These are phyloP conservation scores for Papiliotrema laurentii DNA, from an alignment of 1,284 basidiomycete species.

Conservation along the genomic window DNA sequence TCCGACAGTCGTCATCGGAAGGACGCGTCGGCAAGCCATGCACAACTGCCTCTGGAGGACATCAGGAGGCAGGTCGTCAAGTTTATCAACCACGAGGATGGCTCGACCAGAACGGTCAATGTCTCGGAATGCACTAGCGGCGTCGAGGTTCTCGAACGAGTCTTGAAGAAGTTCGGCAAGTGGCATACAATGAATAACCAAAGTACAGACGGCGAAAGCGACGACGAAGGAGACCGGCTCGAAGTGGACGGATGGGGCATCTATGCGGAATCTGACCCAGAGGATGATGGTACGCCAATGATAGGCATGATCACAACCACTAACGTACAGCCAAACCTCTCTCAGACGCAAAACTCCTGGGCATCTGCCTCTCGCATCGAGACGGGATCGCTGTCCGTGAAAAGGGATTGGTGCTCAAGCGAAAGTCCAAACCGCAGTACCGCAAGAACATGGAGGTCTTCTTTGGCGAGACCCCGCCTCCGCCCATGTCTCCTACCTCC, in stretches of 20 bases:
- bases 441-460: constrained; percentile 55
- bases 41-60: constrained; percentile 62
- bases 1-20: no score
- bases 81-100: constrained; percentile 73
- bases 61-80: constrained; percentile 76
- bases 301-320: constrained; percentile 1
- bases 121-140: constrained; percentile 72
- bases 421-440: constrained; percentile 50
- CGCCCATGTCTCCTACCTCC: constrained; percentile 50
- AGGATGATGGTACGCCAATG: constrained; percentile 44
- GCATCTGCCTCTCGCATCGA: constrained; percentile 77
- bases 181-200: constrained; percentile 48
- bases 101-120: constrained; percentile 69
- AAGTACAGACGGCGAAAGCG: constrained; percentile 40
- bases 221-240: constrained; percentile 57
- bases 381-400: constrained; percentile 62
- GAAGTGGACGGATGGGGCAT: constrained; percentile 85
- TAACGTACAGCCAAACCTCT: constrained; percentile 58
- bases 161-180: constrained; percentile 82
- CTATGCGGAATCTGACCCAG: constrained; percentile 61
- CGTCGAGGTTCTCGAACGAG: constrained; percentile 76
- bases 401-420: constrained; percentile 71
- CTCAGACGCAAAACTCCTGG: constrained; percentile 76
- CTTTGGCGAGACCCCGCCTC: constrained; percentile 57
- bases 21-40: no score